Percentiles rank a stretch among this genome's conserved stretches.
Conservation (phyloP, 345 rosid species). For the Dipteronia dyeriana region DNA sequence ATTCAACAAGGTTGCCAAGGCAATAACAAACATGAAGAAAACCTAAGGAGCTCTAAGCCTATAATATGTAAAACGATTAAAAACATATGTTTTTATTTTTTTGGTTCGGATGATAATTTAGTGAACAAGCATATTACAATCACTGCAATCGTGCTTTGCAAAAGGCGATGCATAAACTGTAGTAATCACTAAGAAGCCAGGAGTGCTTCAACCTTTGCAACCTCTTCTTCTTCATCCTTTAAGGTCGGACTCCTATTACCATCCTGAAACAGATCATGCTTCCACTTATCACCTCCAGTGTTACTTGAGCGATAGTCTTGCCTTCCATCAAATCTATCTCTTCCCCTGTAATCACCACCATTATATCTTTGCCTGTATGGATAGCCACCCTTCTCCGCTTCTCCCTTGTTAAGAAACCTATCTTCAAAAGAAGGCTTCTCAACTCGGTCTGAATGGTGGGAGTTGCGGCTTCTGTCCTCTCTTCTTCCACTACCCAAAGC, state of each 20-base stretch:
- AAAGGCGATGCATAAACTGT: background rate
- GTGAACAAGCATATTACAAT: background rate
- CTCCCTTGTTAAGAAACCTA: conserved; percentile 50
- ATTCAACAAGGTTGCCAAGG: background rate
- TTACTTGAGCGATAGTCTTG: conserved; percentile 44
- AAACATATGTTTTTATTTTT: background rate
- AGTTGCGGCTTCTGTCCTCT: conserved; percentile 51
- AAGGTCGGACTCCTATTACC: conserved; percentile 66
- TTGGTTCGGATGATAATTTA: background rate
- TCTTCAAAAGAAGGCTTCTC: conserved; percentile 48
- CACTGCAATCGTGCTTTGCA: background rate
- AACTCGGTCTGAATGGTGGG: conserved; percentile 35
- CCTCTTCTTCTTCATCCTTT: conserved; percentile 83
- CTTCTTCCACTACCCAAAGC: conserved; percentile 42
- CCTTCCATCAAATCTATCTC: conserved; percentile 46
- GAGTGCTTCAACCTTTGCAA: conserved; percentile 89
- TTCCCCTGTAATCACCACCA: conserved; percentile 45
- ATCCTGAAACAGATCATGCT: conserved; percentile 86
- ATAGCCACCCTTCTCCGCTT: conserved; percentile 38
- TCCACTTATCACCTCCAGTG: conserved; percentile 75
- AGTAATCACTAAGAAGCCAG: conserved; percentile 52
- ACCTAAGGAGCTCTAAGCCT: background rate
- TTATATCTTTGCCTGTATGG: conserved; percentile 49
- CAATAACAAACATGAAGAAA: background rate
- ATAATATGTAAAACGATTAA: too few species aligned